These are phyloP conservation scores for Parietichytrium sp. DNA, from an alignment of 108 stramenopile genomes.

Conservation along the genomic window DNA sequence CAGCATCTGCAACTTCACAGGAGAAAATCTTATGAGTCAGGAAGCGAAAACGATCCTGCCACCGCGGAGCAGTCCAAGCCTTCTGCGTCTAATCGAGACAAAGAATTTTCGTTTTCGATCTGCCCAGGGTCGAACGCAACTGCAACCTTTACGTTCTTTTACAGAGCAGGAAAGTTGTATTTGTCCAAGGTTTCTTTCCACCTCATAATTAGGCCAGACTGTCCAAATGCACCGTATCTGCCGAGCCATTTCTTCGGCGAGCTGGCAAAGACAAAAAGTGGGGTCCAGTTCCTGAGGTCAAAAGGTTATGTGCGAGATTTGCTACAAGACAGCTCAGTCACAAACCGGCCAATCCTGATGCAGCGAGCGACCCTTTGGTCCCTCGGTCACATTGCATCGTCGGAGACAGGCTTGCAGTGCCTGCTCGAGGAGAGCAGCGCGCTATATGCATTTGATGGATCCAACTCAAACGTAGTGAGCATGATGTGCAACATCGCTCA, in stretches of 20 bases:
- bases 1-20: not conserved
- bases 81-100: no score
- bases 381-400: not conserved
- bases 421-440: not conserved
- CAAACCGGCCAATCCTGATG: not conserved
- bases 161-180: no score
- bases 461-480: not conserved
- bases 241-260: constrained; percentile 13
- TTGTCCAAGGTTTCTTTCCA: constrained; percentile 20
- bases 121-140: not conserved
- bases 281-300: not conserved
- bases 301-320: not conserved
- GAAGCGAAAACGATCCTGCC: not conserved
- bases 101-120: not conserved
- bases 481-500: not conserved
- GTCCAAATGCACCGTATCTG: constrained; percentile 29
- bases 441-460: not conserved
- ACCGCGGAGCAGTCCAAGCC: not conserved
- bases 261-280: constrained; percentile 4
- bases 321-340: not conserved
- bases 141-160: not conserved
- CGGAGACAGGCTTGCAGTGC: not conserved
- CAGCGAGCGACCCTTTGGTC: constrained; percentile 20
- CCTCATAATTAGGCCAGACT: not conserved
- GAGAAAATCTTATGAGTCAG: no score